Evolutionary conservation across 768 basidiomycete genomes (phyloP).

Genomic region (Sporobolomyces pararoseus): DNA sequence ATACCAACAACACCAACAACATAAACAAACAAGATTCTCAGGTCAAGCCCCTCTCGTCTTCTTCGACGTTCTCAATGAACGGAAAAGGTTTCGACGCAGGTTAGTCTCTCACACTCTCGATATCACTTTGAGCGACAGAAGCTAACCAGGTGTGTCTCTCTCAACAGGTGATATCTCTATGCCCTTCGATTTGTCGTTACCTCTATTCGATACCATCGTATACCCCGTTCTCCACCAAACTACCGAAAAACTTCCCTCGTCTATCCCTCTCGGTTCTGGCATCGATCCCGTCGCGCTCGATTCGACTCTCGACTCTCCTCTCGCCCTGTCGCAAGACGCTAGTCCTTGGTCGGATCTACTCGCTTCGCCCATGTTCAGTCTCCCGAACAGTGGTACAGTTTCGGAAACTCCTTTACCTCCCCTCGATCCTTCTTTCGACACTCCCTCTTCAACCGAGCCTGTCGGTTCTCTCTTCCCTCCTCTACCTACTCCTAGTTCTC

Average conservation of each 20-base stretch:
- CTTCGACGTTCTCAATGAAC: not conserved
- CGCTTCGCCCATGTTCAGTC: conserved; percentile 34
- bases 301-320: conserved; percentile 22
- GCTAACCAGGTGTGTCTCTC: too few species aligned
- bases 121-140: too few species aligned
- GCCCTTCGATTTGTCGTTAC: conserved; percentile 18
- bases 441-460: too few species aligned
- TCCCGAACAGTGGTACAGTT: conserved; percentile 8
- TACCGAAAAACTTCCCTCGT: not conserved
- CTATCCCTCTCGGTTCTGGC: not conserved
- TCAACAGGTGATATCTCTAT: conserved; percentile 27
- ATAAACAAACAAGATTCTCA: not conserved
- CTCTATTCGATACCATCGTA: conserved; percentile 7
- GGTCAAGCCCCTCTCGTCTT: conserved; percentile 9
- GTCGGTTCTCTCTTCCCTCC: conserved; percentile 26
- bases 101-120: not conserved
- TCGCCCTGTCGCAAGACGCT: not conserved
- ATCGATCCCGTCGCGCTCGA: conserved; percentile 19
- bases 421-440: not conserved
- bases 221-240: not conserved
- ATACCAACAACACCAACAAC: not conserved
- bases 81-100: conserved; percentile 29
- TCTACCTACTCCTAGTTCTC: not conserved
- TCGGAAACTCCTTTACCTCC: conserved; percentile 23
- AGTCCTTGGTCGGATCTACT: conserved; percentile 21